Evolutionary conservation across 768 basidiomycete genomes (phyloP).

Genomic region (Hypholoma sublateritium): DNA sequence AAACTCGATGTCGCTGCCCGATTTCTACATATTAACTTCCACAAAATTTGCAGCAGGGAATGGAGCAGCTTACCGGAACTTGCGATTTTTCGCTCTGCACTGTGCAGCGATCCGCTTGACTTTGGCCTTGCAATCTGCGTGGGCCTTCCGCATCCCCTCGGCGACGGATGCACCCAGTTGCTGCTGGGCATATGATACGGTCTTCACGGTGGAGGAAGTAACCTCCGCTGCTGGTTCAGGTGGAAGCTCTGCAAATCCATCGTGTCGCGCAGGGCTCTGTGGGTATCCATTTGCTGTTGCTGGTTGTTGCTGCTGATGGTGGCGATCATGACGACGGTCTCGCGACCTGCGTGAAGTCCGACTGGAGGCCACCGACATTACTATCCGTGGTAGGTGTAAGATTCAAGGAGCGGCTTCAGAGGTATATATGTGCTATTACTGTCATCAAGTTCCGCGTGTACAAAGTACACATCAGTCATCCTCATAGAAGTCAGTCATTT

Average conservation of each 20-base stretch:
- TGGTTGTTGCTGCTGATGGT: not conserved
- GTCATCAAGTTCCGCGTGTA: too few species aligned
- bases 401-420: too few species aligned
- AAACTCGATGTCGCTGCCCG: conserved; percentile 49
- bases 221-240: not conserved
- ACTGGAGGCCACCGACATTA: conserved; percentile 11
- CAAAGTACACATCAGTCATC: too few species aligned
- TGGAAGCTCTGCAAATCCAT: not conserved
- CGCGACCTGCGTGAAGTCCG: conserved; percentile 7
- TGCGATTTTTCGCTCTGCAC: conserved; percentile 47
- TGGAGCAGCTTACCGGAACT: conserved; percentile 41
- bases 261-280: not conserved
- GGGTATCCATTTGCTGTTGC: not conserved
- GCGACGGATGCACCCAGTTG: conserved; percentile 29
- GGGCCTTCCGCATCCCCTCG: conserved; percentile 43
- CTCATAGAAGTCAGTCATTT: too few species aligned
- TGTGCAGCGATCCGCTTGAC: conserved; percentile 45
- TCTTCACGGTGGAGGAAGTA: conserved; percentile 9
- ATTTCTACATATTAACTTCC: too few species aligned
- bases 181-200: conserved; percentile 18
- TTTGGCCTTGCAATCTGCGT: conserved; percentile 42
- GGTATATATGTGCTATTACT: too few species aligned
- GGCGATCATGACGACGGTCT: not conserved
- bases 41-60: not conserved
- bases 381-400: not conserved